phyloP scores from a whole-genome alignment of 345 rosid species.

The Psidium guajava region DNA sequence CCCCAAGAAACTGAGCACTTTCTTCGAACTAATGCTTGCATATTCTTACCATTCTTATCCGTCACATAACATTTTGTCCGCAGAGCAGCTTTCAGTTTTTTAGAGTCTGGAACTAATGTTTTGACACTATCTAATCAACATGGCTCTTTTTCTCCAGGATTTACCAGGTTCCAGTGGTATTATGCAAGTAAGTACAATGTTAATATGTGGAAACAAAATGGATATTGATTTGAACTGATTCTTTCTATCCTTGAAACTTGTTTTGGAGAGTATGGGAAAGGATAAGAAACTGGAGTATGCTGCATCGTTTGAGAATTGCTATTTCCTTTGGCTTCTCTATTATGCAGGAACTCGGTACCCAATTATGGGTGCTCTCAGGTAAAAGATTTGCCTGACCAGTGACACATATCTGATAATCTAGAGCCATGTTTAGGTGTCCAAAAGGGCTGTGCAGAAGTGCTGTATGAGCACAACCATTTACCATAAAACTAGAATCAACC shows the following conservation, averaged over 20 bases:
- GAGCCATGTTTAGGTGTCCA: not conserved
- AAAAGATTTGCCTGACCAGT: not conserved
- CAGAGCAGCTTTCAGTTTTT: not conserved
- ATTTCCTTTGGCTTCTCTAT: slow-evolving; percentile 78
- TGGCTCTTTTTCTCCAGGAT: slow-evolving; percentile 40
- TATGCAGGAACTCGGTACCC: slow-evolving; percentile 94
- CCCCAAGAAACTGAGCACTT: not conserved
- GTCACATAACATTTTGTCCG: not conserved
- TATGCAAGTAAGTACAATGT: slow-evolving; percentile 71
- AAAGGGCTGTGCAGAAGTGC: not conserved
- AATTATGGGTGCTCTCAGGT: slow-evolving; percentile 96
- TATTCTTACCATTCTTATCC: not conserved
- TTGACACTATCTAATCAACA: not conserved
- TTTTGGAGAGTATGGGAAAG: slow-evolving; percentile 73
- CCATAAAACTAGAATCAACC: not conserved
- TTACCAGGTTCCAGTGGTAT: slow-evolving; percentile 84
- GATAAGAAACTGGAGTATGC: slow-evolving; percentile 84
- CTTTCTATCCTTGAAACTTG: not conserved
- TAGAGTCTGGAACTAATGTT: not conserved
- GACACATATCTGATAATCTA: not conserved
- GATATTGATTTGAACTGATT: not conserved
- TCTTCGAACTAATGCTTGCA: not conserved
- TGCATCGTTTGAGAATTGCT: slow-evolving; percentile 77
- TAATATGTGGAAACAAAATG: not conserved
- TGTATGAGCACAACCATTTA: not conserved